Base-by-base conservation (phyloP, 1,284 basidiomycete genomes). In the Hemileia vastatrix region DNA sequence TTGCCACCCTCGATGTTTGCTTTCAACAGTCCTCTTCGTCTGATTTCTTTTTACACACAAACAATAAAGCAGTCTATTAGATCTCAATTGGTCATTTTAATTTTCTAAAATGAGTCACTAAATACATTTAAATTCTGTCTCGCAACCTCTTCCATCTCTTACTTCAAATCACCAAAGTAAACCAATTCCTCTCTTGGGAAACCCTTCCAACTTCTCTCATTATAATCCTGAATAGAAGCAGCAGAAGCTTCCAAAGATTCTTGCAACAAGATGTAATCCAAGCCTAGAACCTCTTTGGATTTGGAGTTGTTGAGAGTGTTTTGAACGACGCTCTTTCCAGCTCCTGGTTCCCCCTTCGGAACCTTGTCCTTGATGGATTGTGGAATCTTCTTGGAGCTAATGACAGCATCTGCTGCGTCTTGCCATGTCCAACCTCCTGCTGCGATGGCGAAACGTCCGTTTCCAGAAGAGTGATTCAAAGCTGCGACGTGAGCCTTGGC, bases 181-280 rank as follows among this genome's bases (percentile, higher is more conserved):
- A 70, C 50, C 13, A 71, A 54, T 19, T 65, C 24, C 2, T 58
- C 56, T 53, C 52, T 63, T 11, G 70, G 65, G 5, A 67, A 54
- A 18, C 70, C 70, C 9, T 66, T 66, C 68, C 68, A 72, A 49
- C 64, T 63, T 11, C 70, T 65, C 65, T 68, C 63, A 40, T 72
- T 66, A 59, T 67, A 66, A 49, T 72, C 71, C 49, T 61, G 60
- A 4, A 70, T 50, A 33, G 68, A 68, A 23, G 61, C 63, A 1
- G 66, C 64, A 62, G 63, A 67, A 40, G 64, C 71, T 36, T 67
- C 56, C 11, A 67, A 49, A 8, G 64, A 64, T n/a, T 69, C 33
- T 27, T 66, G 45, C 21, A 71, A 57, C 19, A 65, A 49, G 21
- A 68, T 63, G 57, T 72, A 72, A 18, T 70, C 49, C 50, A 72